Percentiles rank a stretch among this genome's conserved stretches.
Conservation (phyloP, 257 asterid species). For the Ilex aquifolium region DNA sequence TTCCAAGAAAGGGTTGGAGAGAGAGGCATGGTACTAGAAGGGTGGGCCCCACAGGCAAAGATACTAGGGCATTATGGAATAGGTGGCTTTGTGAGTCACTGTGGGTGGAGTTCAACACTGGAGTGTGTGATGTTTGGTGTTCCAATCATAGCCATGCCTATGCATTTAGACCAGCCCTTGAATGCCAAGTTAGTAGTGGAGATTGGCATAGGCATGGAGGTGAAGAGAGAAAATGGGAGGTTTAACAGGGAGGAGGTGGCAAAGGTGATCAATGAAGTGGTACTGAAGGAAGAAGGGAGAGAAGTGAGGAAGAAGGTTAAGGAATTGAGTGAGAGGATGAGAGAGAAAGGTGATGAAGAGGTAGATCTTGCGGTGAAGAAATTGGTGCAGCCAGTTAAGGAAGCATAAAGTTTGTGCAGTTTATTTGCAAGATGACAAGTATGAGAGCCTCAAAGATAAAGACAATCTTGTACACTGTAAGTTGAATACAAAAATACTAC, state of each 20-base stretch:
- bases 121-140: slow-evolving; percentile 12
- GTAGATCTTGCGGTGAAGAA: slow-evolving; percentile 2
- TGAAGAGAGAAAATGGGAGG: slow-evolving; percentile 5
- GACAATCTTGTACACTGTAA: no score
- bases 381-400: slow-evolving; percentile 8
- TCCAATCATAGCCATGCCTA: slow-evolving; percentile 14
- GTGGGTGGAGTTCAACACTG: slow-evolving; percentile 15
- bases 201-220: slow-evolving; percentile 14
- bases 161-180: slow-evolving; percentile 15
- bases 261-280: slow-evolving; percentile 8
- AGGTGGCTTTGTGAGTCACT: slow-evolving; percentile 16
- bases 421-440: no score
- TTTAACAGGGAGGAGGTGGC: slow-evolving; percentile 7
- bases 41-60: slow-evolving; percentile 14
- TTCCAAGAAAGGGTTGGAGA: slow-evolving; percentile 5
- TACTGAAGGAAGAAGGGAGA: slow-evolving; percentile 7
- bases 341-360: slow-evolving; percentile 6
- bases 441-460: no score
- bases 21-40: slow-evolving; percentile 8
- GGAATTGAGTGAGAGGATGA: slow-evolving; percentile 8
- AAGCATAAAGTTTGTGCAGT: no score
- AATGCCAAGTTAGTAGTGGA: slow-evolving; percentile 10
- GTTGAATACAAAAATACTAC: no score
- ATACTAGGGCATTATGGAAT: slow-evolving; percentile 3
- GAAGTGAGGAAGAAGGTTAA: slow-evolving; percentile 4